These are phyloP conservation scores for Cryptococcus sp. DNA, from an alignment of 1,284 basidiomycete genomes.

Conservation along the genomic window DNA sequence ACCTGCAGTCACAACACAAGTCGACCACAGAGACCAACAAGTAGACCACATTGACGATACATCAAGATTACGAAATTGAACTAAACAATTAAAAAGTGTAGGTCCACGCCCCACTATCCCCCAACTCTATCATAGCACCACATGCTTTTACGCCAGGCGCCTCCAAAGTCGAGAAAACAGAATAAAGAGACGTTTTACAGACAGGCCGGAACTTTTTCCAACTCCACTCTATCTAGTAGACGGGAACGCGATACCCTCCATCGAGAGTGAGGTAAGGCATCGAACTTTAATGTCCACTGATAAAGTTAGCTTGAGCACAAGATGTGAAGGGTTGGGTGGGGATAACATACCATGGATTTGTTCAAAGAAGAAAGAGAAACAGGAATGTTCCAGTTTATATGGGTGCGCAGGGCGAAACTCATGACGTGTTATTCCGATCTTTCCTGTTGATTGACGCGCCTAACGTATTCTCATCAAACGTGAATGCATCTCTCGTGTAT, in stretches of 20 bases:
- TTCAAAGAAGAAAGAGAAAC: not conserved
- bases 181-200: not conserved
- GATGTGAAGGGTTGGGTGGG: conserved; percentile 3
- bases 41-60: not conserved
- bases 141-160: not conserved
- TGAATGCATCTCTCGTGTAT: too few relatives aligned
- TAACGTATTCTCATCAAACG: too few relatives aligned
- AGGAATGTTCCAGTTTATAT: not conserved
- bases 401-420: not conserved
- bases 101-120: not conserved
- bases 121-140: not conserved
- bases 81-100: not conserved
- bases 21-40: not conserved
- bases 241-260: conserved; percentile 36
- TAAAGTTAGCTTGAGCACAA: not conserved
- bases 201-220: not conserved
- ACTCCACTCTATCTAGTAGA: conserved; percentile 21
- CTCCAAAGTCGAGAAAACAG: not conserved
- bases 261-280: conserved; percentile 28
- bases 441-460: too few relatives aligned
- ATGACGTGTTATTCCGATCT: not conserved
- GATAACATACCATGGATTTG: conserved; percentile 9
- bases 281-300: conserved; percentile 32
- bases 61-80: not conserved
- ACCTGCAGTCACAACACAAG: not conserved